phyloP scores from a whole-genome alignment of 805 yeast genomes.

The Candida qinlingensis region DNA sequence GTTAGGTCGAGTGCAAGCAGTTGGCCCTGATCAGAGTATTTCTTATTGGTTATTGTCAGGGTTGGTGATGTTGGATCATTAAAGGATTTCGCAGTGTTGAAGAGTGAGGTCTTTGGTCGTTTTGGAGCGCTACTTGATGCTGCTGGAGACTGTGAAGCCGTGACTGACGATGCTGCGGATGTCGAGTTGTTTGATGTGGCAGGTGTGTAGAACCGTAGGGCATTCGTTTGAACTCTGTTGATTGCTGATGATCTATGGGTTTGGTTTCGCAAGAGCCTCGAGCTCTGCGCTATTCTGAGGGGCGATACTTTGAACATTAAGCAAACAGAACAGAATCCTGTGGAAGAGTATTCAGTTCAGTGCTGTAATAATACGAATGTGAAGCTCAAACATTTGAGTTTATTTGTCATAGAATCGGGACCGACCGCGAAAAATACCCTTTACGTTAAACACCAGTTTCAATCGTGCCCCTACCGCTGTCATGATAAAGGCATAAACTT shows the following conservation, averaged over 20 bases:
- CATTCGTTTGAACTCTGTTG: not conserved
- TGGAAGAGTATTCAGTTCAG: no score
- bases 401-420: no score
- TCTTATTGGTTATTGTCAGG: conserved; percentile 17
- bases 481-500: no score
- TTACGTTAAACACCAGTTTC: no score
- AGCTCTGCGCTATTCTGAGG: no score
- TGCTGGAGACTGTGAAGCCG: not conserved
- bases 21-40: conserved; percentile 28
- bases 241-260: not conserved
- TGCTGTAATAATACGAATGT: no score
- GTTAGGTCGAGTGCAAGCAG: conserved; percentile 31
- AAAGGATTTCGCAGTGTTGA: conserved; percentile 11
- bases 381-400: no score
- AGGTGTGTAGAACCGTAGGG: not conserved
- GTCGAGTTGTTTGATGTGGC: not conserved
- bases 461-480: no score
- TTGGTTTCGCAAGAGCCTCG: no score
- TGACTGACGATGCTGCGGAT: not conserved
- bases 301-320: no score
- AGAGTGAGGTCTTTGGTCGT: conserved; percentile 8
- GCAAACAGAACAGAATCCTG: no score
- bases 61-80: not conserved
- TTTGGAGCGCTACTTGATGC: not conserved
- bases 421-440: no score